These are phyloP conservation scores for Sechiopsis laciniata DNA, from an alignment of 306 rosid genomes.

Conservation along the genomic window DNA sequence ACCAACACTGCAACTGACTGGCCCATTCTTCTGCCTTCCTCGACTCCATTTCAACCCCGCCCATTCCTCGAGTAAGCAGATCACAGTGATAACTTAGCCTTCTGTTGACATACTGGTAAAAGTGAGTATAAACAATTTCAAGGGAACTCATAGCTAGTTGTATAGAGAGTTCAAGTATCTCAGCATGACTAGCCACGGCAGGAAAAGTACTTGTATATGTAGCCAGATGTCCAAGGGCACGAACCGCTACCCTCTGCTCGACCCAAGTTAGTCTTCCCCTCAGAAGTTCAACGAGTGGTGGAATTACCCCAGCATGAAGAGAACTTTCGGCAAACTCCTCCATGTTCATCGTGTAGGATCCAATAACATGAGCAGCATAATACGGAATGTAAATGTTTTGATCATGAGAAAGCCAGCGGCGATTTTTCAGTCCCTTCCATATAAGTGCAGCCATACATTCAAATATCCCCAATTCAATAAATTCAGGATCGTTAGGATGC, in stretches of 20 bases:
- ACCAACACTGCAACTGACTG: constrained; percentile 98
- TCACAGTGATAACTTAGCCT: constrained; percentile 95
- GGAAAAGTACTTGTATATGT: constrained; percentile 86
- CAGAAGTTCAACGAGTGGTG: constrained; percentile 87
- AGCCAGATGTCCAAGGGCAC: constrained; percentile 96
- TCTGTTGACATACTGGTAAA: constrained; percentile 81
- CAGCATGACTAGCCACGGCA: constrained; percentile 73
- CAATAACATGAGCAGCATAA: constrained; percentile 94
- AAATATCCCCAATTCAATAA: constrained; percentile 83
- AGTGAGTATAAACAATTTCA: constrained; percentile 93
- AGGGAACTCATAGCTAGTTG: constrained; percentile 86
- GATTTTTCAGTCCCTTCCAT: constrained; percentile 94
- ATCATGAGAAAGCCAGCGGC: constrained; percentile 96
- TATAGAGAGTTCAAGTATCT: constrained; percentile 87
- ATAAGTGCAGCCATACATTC: constrained; percentile 94
- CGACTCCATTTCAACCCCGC: constrained; percentile 98
- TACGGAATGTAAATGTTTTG: constrained; percentile 96
- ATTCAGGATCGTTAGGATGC: constrained; percentile 96
- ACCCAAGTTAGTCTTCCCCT: constrained; percentile 97
- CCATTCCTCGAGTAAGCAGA: constrained; percentile 98
- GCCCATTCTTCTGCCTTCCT: constrained; percentile 99
- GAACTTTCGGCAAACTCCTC: constrained; percentile 88
- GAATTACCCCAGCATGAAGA: constrained; percentile 78
- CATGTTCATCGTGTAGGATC: constrained; percentile 98
- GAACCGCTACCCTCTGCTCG: constrained; percentile 97